Evolutionary conservation across 805 yeast genomes (phyloP), one percentile per base, ranked within the genome.

Genomic region (Cyberlindnera mississippiensis): DNA sequence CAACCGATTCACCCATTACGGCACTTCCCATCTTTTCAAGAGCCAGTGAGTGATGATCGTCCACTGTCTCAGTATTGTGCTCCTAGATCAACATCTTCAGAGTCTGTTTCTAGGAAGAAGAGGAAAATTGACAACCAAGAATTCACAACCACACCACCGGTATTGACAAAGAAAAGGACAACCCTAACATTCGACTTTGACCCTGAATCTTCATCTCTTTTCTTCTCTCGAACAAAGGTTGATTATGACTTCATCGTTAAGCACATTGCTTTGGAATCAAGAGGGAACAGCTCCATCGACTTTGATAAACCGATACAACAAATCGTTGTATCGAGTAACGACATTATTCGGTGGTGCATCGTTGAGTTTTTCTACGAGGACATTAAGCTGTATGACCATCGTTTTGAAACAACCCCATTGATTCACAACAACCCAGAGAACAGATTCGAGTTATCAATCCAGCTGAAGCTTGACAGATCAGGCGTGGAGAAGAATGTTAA

Each of bases 331-430:
- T 24, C 41, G 7, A 40, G 52, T 17, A 27, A 34, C 12, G 47
- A 45, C 18, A 28, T 53, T 6, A 10, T 50, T 2, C 33, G 46
- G 4, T 53, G 51, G 46, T 43, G 47, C 16, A 13, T 50, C 10
- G 19, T 44, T 34, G 53, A 51, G 14, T 53, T 53, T 32, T 29
- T 51, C 11, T 40, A 41, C 15, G 33, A 27, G 1, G 42, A 51
- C 16, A 18, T 53, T 28, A 49, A 45, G 16, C 28, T 53, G 18
- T 20, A 45, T 20, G 57, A 53, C 33, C 41, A 42, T 12, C 38
- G 50, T 4, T 35, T 13, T 15, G 47, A 42, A 18, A 4, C 8
- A 6, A 32, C 34, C 9, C 45, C 41, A 8, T n/a, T 40, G 35
- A 43, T 43, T 9, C 45, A 46, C 18, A 33, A 46, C 29, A 14